Percentiles rank a stretch among this genome's conserved stretches.
Evolutionary conservation across 2,329 filamentous ascomycete species (phyloP).

Genomic region (Lachnum nothofagi): DNA sequence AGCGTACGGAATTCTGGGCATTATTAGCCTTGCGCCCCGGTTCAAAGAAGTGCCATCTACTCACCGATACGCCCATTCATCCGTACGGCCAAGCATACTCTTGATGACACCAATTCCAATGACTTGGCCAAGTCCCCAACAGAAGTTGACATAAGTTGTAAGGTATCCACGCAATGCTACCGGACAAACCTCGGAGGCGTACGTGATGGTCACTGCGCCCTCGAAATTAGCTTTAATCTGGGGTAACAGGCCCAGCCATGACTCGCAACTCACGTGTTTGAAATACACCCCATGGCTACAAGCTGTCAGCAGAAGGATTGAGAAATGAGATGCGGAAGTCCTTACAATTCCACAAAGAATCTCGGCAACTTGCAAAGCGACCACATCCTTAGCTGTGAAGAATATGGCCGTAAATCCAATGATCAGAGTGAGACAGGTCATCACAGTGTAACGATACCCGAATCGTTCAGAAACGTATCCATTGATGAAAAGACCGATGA

Average conservation of each 20-base stretch:
- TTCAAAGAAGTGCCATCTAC: not conserved
- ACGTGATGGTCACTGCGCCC: constrained; percentile 30
- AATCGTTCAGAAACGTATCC: constrained; percentile 47
- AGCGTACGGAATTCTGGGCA: constrained; percentile 40
- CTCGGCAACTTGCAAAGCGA: constrained; percentile 44
- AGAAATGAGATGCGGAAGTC: not conserved
- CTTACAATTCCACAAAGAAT: constrained; percentile 44
- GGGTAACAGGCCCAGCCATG: no score
- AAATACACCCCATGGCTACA: constrained; percentile 40
- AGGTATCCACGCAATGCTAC: constrained; percentile 51
- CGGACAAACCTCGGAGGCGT: constrained; percentile 49
- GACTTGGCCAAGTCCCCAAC: constrained; percentile 49
- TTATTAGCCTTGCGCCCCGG: no score
- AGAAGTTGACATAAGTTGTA: constrained; percentile 52
- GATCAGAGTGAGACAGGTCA: constrained; percentile 42
- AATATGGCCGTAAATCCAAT: constrained; percentile 45
- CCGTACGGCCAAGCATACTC: constrained; percentile 40
- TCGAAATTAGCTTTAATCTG: no score
- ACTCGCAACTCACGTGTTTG: constrained; percentile 41
- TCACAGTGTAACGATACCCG: constrained; percentile 47
- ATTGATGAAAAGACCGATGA: constrained; percentile 47
- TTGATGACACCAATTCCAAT: constrained; percentile 48
- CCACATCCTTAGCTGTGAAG: constrained; percentile 45
- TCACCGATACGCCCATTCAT: constrained; percentile 45
- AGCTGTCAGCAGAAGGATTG: constrained; percentile 5